A percentile compares a stretch with the other conserved stretches of the same genome.
These are phyloP conservation scores for Pythium aristosporum DNA, from an alignment of 352 stramenopile genomes.

Conservation along the genomic window DNA sequence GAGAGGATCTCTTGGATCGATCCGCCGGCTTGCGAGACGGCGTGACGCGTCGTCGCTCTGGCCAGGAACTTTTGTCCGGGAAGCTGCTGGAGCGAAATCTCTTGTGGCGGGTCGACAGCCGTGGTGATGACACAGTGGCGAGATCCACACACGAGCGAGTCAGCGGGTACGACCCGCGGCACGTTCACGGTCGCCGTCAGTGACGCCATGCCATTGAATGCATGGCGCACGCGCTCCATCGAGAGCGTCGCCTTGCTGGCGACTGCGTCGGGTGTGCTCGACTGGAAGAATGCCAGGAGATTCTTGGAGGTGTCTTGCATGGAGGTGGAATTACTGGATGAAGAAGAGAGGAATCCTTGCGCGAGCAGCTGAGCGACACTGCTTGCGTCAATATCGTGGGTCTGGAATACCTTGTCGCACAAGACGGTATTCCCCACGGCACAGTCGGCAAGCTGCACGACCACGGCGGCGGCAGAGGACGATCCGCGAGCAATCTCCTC, in stretches of 20 bases:
- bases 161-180: background rate
- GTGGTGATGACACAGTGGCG: background rate
- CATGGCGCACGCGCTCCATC: background rate
- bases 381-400: background rate
- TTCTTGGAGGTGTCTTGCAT: too few relatives aligned
- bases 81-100: background rate
- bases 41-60: background rate
- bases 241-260: background rate
- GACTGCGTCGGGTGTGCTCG: too few relatives aligned
- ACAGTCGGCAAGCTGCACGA: conserved; percentile 1
- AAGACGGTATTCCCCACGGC: background rate
- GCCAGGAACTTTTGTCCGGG: background rate
- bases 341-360: background rate
- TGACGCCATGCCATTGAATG: background rate
- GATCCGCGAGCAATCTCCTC: background rate
- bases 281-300: too few relatives aligned
- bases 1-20: background rate
- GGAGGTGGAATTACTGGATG: too few relatives aligned
- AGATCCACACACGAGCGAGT: background rate
- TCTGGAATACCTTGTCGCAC: background rate
- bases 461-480: background rate
- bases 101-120: background rate
- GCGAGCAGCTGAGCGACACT: background rate
- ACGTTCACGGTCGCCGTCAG: background rate
- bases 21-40: background rate